Evolutionary conservation across 139 green algal genomes (phyloP).

Genomic region (Coccomyxa sp.): DNA sequence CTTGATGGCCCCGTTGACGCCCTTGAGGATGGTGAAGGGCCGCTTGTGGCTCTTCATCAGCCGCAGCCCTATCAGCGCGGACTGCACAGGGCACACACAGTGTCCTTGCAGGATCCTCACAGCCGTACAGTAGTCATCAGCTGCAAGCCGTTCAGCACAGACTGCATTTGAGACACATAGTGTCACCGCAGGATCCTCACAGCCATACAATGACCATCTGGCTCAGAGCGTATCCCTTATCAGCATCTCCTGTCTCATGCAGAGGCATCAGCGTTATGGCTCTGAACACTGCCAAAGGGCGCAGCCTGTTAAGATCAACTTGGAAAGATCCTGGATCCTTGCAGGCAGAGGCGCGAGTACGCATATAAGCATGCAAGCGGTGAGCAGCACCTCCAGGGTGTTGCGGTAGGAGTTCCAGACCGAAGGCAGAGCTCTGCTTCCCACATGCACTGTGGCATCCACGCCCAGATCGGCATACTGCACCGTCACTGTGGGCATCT

Average conservation of each 20-base stretch:
- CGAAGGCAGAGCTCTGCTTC: slow-evolving; percentile 12
- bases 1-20: slow-evolving; percentile 11
- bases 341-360: background rate
- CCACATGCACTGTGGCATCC: slow-evolving; percentile 3
- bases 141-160: background rate
- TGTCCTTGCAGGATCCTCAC: background rate
- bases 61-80: background rate
- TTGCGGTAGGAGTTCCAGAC: slow-evolving; percentile 3
- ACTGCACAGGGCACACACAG: background rate
- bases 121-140: background rate
- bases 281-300: background rate
- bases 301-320: background rate
- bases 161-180: background rate
- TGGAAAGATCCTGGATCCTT: background rate
- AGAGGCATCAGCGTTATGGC: background rate
- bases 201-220: background rate
- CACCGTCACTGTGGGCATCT: slow-evolving; percentile 12
- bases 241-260: background rate
- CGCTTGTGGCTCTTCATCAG: background rate
- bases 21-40: slow-evolving; percentile 19
- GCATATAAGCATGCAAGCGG: background rate
- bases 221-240: background rate
- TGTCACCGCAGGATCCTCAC: background rate
- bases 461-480: slow-evolving; percentile 17
- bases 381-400: background rate